Percentiles rank a stretch among this genome's conserved stretches.
These are phyloP conservation scores for Penicillium coffeae DNA, from an alignment of 495 filamentous ascomycete genomes.

Conservation along the genomic window DNA sequence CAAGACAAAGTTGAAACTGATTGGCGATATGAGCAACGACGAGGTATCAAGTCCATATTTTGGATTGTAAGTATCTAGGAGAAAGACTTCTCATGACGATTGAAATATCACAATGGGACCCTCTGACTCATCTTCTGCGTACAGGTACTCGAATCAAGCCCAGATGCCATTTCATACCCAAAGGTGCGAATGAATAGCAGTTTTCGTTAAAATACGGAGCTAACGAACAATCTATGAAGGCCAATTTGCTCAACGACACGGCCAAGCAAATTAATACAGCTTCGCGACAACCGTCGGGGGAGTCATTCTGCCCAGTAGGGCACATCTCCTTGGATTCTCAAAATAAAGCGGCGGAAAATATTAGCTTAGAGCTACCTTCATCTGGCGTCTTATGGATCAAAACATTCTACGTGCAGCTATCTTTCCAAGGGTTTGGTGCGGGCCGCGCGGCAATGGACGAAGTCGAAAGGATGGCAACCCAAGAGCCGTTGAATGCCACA, in stretches of 20 bases:
- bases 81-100: background rate
- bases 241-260: conserved; percentile 17
- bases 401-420: conserved; percentile 19
- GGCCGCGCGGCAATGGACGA: conserved; percentile 28
- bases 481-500: conserved; percentile 20
- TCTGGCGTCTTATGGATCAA: conserved; percentile 26
- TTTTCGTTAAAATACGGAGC: background rate
- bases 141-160: background rate
- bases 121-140: conserved; percentile 6
- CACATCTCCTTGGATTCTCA: conserved; percentile 28
- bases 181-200: no score
- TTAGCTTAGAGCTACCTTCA: conserved; percentile 16
- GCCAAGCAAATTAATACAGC: conserved; percentile 17
- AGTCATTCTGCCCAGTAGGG: conserved; percentile 22
- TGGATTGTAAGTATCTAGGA: conserved; percentile 24
- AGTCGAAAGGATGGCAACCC: conserved; percentile 21
- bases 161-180: background rate
- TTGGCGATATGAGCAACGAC: conserved; percentile 16
- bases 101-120: conserved; percentile 1
- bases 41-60: conserved; percentile 24
- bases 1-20: conserved; percentile 15
- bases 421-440: conserved; percentile 21
- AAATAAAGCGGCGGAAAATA: conserved; percentile 10
- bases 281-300: conserved; percentile 10
- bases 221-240: conserved; percentile 4